phyloP scores from a whole-genome alignment of 495 filamentous ascomycete genomes.

The Opeltia flavorubescens region DNA sequence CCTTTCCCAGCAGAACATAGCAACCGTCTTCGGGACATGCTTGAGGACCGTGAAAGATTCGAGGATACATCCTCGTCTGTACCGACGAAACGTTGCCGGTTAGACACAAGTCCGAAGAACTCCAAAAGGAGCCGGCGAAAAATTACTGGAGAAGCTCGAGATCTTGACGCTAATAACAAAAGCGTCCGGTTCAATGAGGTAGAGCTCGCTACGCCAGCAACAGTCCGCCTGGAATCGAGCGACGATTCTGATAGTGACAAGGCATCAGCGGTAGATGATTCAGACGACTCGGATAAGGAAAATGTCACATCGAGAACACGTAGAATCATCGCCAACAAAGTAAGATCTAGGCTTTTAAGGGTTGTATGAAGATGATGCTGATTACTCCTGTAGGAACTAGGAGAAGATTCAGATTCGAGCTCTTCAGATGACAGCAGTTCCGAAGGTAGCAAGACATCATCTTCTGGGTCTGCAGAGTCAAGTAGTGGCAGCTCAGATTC shows the following conservation, averaged over 20 bases:
- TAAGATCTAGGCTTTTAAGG: neutral
- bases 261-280: slow-evolving; percentile 5
- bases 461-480: slow-evolving; percentile 11
- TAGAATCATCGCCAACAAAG: neutral
- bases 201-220: slow-evolving; percentile 15
- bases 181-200: slow-evolving; percentile 15
- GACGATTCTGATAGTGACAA: slow-evolving; percentile 20
- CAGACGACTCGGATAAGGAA: slow-evolving; percentile 16
- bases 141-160: slow-evolving; percentile 6
- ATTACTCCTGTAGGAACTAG: neutral
- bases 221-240: slow-evolving; percentile 11
- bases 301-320: slow-evolving; percentile 4
- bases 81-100: slow-evolving; percentile 1
- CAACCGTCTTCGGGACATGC: slow-evolving; percentile 17
- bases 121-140: neutral
- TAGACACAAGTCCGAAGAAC: neutral
- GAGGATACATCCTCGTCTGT: neutral
- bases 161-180: slow-evolving; percentile 12
- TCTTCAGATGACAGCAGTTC: slow-evolving; percentile 20
- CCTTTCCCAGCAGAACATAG: slow-evolving; percentile 19
- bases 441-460: slow-evolving; percentile 17
- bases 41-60: slow-evolving; percentile 7
- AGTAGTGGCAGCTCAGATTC: slow-evolving; percentile 15
- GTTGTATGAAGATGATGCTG: slow-evolving; percentile 5
- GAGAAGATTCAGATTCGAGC: neutral